phyloP scores from a whole-genome alignment of 148 eudicot species.

The Rhododendron ferrugineum region DNA sequence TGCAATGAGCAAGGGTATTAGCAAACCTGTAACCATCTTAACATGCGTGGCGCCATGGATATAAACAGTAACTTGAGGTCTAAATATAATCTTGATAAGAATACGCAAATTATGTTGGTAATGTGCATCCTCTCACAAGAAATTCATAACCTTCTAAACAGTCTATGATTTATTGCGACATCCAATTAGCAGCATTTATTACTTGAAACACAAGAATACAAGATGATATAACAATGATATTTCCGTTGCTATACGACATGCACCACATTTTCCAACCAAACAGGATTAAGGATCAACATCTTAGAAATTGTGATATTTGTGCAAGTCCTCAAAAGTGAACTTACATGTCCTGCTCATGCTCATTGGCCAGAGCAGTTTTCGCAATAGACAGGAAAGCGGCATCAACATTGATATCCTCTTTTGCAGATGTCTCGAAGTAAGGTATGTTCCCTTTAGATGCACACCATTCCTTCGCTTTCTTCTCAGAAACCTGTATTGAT shows the following conservation, averaged over 20 bases:
- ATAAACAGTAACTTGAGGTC: not conserved
- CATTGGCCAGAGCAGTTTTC: conserved; percentile 64
- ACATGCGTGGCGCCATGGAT: not conserved
- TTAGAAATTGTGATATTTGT: not conserved
- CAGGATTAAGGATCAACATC: not conserved
- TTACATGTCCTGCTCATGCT: conserved; percentile 71
- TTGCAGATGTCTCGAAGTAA: conserved; percentile 80
- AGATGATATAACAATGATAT: not conserved
- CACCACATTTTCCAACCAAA: not conserved
- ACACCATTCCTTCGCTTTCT: conserved; percentile 75
- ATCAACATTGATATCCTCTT: conserved; percentile 73
- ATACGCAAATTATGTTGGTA: not conserved
- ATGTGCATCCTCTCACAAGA: not conserved
- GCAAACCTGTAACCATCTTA: not conserved
- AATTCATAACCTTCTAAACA: not conserved
- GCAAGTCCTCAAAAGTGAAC: conserved; percentile 20
- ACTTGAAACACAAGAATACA: not conserved
- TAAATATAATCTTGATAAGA: not conserved
- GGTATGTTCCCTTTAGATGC: conserved; percentile 65
- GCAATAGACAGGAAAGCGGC: conserved; percentile 66
- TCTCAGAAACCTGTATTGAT: conserved; percentile 60
- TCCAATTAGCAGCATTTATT: not conserved
- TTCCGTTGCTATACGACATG: not conserved
- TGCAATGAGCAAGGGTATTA: not conserved
- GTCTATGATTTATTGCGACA: not conserved